Conservation (phyloP, 2,329 filamentous ascomycete species). For the Juglanconis sp. region DNA sequence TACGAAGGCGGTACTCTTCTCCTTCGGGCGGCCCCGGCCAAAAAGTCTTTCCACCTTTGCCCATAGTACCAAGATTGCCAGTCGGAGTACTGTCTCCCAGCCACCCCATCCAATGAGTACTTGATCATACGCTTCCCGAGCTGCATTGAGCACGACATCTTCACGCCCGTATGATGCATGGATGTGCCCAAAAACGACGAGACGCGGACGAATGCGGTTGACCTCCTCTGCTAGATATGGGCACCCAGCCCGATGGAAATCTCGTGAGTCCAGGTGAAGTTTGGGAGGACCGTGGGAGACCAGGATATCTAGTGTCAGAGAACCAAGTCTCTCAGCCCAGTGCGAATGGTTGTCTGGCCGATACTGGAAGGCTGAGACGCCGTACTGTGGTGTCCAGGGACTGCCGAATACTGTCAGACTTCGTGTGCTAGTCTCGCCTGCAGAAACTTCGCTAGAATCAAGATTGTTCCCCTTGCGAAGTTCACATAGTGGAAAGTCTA, state of each 20-base stretch:
- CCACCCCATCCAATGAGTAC: too few species aligned
- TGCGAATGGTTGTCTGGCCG: slow-evolving; percentile 6
- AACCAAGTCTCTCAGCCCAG: slow-evolving; percentile 16
- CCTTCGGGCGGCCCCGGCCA: too few species aligned
- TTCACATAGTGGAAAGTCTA: too few species aligned
- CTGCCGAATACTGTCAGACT: slow-evolving; percentile 22
- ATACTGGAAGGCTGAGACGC: slow-evolving; percentile 27
- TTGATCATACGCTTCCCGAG: too few species aligned
- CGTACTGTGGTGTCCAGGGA: slow-evolving; percentile 24
- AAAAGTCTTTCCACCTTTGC: too few species aligned
- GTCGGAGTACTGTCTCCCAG: too few species aligned
- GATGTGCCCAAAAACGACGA: slow-evolving; percentile 26
- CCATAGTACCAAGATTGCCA: too few species aligned
- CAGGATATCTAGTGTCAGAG: slow-evolving; percentile 21
- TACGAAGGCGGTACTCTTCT: too few species aligned
- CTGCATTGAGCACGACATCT: too few species aligned
- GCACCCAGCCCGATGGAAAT: slow-evolving; percentile 24
- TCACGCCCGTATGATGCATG: slow-evolving; percentile 23
- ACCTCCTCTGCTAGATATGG: slow-evolving; percentile 22
- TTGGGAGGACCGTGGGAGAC: slow-evolving; percentile 25
- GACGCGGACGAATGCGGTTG: slow-evolving; percentile 17
- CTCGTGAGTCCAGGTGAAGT: slow-evolving; percentile 24
- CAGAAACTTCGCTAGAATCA: neutral
- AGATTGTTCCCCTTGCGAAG: neutral
- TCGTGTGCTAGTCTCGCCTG: neutral